Evolutionary conservation across 176 grass and related monocot species (phyloP), one percentile per base, ranked within the genome.

Genomic region (Aegilops bicornis): DNA sequence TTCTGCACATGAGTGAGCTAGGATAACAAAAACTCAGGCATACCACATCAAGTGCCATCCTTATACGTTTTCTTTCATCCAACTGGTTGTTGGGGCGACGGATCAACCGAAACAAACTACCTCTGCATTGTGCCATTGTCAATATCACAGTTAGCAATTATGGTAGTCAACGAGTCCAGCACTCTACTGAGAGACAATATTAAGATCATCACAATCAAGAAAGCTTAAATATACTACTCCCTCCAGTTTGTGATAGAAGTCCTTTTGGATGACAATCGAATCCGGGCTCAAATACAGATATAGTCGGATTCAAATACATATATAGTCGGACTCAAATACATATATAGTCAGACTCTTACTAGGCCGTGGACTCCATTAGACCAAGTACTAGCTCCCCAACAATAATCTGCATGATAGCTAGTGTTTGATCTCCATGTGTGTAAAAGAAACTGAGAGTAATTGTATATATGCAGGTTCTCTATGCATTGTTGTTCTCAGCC

Each of bases 41-140:
- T 96, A 99, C 97, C 91, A 99, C 92, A 82, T 99, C 97, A 93
- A 99, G 97, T 70, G 95, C 92, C 95, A 97, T 97, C 77, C 92
- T 88, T 85, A 97, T 71, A 89, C 95, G 81, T 48, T 90, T 92
- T 89, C 74, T 97, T 88, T 97, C 88, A 87, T 94, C 92, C 79
- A 97, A 85, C 52, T 94, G 95, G 88, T 97, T 97, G 84, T 94
- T 97, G 80, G 95, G 86, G 36, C 95, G 86, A 74, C 92, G 95
- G 88, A 97, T 94, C 86, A 97, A 86, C 60, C 86, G 90, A 85
- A 97, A 97, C 89, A 97, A 92, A 89, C 95, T 97, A 85, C 95
- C 95, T 85, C 95, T 97, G 88, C 81, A 92, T 76, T 59, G 56
- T 59, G 56, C 56, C 56, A 59, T 59, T 80, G 74, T 12, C 73